Evolutionary conservation across 768 basidiomycete species (phyloP).

Genomic region (Rhodocollybia butyracea): DNA sequence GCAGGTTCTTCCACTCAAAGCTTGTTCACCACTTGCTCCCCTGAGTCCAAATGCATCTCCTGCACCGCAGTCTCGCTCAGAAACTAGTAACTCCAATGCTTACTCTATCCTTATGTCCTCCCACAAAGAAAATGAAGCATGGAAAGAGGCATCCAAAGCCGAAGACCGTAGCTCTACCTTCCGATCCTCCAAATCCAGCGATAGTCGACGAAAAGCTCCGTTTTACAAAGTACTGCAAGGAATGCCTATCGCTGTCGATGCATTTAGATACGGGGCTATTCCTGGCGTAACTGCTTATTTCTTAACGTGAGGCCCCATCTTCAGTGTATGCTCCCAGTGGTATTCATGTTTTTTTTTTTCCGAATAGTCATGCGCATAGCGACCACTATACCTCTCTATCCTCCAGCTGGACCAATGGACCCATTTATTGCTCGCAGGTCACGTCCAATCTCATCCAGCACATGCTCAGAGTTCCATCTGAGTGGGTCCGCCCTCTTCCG

Average conservation of each 20-base stretch:
- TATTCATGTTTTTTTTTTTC: slow-evolving; percentile 11
- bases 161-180: slow-evolving; percentile 50
- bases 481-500: slow-evolving; percentile 88
- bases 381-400: slow-evolving; percentile 95
- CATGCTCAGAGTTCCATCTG: slow-evolving; percentile 84
- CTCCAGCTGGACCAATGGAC: slow-evolving; percentile 83
- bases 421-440: slow-evolving; percentile 93
- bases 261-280: slow-evolving; percentile 91
- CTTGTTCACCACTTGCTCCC: slow-evolving; percentile 22
- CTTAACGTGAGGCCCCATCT: slow-evolving; percentile 68
- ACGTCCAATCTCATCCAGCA: slow-evolving; percentile 91
- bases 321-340: background rate
- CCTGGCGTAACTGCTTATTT: slow-evolving; percentile 90
- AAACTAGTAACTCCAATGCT: slow-evolving; percentile 26
- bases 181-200: slow-evolving; percentile 42
- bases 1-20: slow-evolving; percentile 2
- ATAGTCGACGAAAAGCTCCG: slow-evolving; percentile 71
- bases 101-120: slow-evolving; percentile 93
- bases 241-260: slow-evolving; percentile 98
- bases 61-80: background rate
- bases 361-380: slow-evolving; percentile 88
- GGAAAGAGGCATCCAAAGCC: slow-evolving; percentile 71
- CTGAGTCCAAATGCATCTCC: slow-evolving; percentile 6
- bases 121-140: slow-evolving; percentile 73
- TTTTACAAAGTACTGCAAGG: slow-evolving; percentile 96